Base-by-base conservation (phyloP, 2,329 filamentous ascomycete species). In the Helotiales sp. region DNA sequence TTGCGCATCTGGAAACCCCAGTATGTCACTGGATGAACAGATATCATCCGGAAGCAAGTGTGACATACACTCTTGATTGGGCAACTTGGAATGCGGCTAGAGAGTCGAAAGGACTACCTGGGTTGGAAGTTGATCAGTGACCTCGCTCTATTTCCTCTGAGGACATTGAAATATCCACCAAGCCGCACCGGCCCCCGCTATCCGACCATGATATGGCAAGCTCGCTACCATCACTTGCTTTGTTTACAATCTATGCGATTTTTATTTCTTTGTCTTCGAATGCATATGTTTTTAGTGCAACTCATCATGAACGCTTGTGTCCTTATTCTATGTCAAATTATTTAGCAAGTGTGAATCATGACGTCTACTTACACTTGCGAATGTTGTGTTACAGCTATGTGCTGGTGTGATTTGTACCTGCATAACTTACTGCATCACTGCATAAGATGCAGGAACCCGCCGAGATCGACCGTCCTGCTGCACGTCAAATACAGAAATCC, bases 361-460 rank as follows among this genome's bases (percentile, higher is more conserved):
- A 22, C 20, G 22, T 22, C 3, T 37, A 37, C 24, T 10, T n/a
- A 24, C 15, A 3, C 11, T 37, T 13, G 20, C 3, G 15, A 37
- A 5, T 10, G 24, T 24, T 34, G 52, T 57, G 30, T 57, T 40
- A 37, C 54, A 20, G 2, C 40, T 45, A 13, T 40, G n/a, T 20
- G 26, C 17, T 20, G 32, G 22, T 24, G 32, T 57, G n/a, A 24
- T 22, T 11, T 57, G 54, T 57, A 57, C 54, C 54, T 57, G 54
- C 54, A 37, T 40, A 57, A 34, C 7, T 55, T 1, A 17, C 52
- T 55, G 30, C 30, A 55, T 34, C 30, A 55, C 52, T 34, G 28
- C 30, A 55, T 55, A 13, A 24, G 20, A 57, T 34, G 54, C 54
- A 57, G 54, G 54, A 57, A 57, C 54, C 54, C 54, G 20, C 3